Conservation (phyloP, 75 land plant genomes). For the Pseudotsuga menziesii region DNA sequence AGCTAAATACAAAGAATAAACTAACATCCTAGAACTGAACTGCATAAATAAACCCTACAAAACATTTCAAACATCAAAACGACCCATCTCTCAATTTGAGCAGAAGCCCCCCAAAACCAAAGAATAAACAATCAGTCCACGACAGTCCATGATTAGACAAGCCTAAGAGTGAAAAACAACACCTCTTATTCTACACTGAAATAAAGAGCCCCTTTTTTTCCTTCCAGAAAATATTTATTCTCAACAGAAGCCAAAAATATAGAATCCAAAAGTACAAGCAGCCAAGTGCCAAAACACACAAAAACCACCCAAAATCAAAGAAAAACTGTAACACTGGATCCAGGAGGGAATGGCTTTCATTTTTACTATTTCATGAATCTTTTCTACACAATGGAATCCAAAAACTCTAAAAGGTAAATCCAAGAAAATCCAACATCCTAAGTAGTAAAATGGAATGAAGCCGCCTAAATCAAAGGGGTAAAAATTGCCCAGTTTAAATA, state of each 20-base stretch:
- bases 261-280: too few relatives aligned
- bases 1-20: background rate
- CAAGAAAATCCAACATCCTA: background rate
- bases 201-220: background rate
- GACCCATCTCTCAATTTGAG: too few relatives aligned
- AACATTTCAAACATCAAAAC: too few relatives aligned
- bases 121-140: too few relatives aligned
- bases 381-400: background rate
- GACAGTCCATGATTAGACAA: background rate
- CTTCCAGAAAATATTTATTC: background rate
- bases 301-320: background rate
- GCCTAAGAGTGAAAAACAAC: background rate
- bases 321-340: constrained; percentile 3
- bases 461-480: background rate
- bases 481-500: too few relatives aligned
- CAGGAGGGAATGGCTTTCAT: background rate
- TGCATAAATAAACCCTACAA: too few relatives aligned
- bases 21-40: too few relatives aligned
- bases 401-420: background rate
- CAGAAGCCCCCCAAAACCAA: too few relatives aligned
- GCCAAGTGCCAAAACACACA: background rate
- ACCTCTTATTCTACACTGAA: background rate
- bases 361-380: background rate
- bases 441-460: background rate
- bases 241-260: background rate